Base-by-base conservation (phyloP, 768 basidiomycete genomes). In the Paxillus rubicundulus region DNA sequence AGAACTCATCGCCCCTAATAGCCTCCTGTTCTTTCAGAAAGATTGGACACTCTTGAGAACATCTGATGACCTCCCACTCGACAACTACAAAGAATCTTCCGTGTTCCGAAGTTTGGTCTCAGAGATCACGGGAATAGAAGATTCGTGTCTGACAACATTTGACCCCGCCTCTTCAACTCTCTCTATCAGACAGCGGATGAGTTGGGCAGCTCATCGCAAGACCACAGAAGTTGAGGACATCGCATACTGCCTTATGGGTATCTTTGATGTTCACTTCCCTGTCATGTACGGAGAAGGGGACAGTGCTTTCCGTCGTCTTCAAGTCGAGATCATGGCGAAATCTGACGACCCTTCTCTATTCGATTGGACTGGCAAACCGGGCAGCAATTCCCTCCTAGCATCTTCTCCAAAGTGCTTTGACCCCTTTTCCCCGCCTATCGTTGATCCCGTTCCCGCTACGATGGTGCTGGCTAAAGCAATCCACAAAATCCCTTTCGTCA, bases 241-340 rank as follows among this genome's bases (percentile, higher is more conserved):
- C 12, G 64, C 69, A 5, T 69, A 69, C 36, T 60, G 52, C 21
- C 55, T 69, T 40, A 61, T 69, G 57, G 68, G 64, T 13, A 50
- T 69, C 41, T 64, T 69, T 27, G 54, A 60, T 30, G 62, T 66
- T 17, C 54, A 60, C 38, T 50, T 69, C 41, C 58, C 69, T 12
- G 61, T 68, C 40, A 54, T 59, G 56, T 69, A 70, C 38, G 69
- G 69, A 28, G 69, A 65, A 32, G 65, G 61, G 24, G 51, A 48
- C 7, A 47, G 58, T 13, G 68, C 68, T 9, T 69, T 69, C 16
- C 43, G 27, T 32, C 58, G 68, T 20, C 61, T 69, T 32, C 65
- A 65, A 50, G 54, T 56, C 49, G 64, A 62, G 41, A 63, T 66
- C 46, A 68, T 65, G 65, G 40, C 49, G 3, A 53, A 32, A 6